Base-by-base conservation (phyloP, 345 rosid species). In the Eucalyptus lansdowneana region DNA sequence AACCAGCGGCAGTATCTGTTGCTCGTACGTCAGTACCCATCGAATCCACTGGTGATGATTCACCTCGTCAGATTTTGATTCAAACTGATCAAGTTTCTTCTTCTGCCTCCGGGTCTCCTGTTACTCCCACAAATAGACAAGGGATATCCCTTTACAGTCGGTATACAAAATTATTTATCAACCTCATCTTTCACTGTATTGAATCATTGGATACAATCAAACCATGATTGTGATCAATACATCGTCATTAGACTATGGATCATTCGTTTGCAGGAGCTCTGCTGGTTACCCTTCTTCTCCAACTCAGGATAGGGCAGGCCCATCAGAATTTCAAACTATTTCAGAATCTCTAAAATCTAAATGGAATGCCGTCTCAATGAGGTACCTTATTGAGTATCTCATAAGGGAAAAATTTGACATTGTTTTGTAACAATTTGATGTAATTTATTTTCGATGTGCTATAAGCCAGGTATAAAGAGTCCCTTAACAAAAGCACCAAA, bases 301-400 rank as follows among this genome's bases (percentile, higher is more conserved):
- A 27, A 88, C 50, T 92, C 95, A 93, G 83, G 94, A 95, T 15
- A 91, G 91, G 89, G 96, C 94, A 34, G 96, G 97, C 60, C 93
- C 96, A 87, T 96, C 98, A 14, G 97, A 95, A 37, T 88, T 94
- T 51, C 97, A 93, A 86, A 93, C 97, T 69, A 91, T 96, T 91
- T 93, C 97, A 47, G 98, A 95, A 50, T 94, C 97, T 65, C 80
- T 95, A 56, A 95, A 94, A 92, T 94, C 98, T 81, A 94, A 94
- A 89, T 87, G 95, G 81, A 94, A 93, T 93, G 94, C 95, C 6
- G 93, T 92, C 88, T 94, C 96, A 92, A 87, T 86, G 91, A 95
- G 95, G 97, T 95, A 92, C 47, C 42, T 88, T 45, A 29, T 31
- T 44, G 45, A 27, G 31, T 24, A 29, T 45, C 69, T 25, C 83